Base-by-base conservation (phyloP, 768 basidiomycete species). In the Gautieria morchelliformis region DNA sequence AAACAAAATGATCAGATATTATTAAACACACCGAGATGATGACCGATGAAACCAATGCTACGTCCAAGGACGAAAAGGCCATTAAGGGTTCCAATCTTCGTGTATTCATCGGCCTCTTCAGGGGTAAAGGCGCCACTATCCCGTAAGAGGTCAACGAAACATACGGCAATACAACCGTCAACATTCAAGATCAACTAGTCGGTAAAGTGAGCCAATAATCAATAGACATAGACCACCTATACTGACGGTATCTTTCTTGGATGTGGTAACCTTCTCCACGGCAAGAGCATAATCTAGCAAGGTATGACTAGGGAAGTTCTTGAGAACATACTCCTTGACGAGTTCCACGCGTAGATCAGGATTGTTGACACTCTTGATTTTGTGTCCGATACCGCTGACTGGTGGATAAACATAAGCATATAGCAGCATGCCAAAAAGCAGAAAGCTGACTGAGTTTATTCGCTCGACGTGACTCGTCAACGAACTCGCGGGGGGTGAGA, bases 371-470 rank as follows among this genome's bases (percentile, higher is more conserved):
- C 87, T 92, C 84, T 99, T 99, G 80, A 99, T 96, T 83, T 98
- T 98, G 85, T 99, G 95, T 47, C 95, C 95, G 63, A 99, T 99
- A 78, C 95, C 95, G 63, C 85, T 88, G 78, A 97, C 88, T 89
- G 51, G 30, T 51, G 32, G 24, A 24, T 2, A 27, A n/a, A 37
- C 8, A 37, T 37, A 9, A 37, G 35, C 27, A 27, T 37, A 17
- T 20, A 11, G 45, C 10, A 46, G 17, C 45, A 19, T 6, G 19
- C 27, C 10, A 46, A 19, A 44, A 19, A 27, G 1, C 17, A 40
- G 20, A 58, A 46, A 30, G 55, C 41, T 22, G 19, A 87, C 87
- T 95, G 61, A 96, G 84, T 74, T 93, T 93, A 79, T 95, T 96
- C 30, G 84, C 84, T 75, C 93, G 93, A 67, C 93, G 81, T 65